Conservation (phyloP, 768 basidiomycete genomes). For the Termitomyces sp. region DNA sequence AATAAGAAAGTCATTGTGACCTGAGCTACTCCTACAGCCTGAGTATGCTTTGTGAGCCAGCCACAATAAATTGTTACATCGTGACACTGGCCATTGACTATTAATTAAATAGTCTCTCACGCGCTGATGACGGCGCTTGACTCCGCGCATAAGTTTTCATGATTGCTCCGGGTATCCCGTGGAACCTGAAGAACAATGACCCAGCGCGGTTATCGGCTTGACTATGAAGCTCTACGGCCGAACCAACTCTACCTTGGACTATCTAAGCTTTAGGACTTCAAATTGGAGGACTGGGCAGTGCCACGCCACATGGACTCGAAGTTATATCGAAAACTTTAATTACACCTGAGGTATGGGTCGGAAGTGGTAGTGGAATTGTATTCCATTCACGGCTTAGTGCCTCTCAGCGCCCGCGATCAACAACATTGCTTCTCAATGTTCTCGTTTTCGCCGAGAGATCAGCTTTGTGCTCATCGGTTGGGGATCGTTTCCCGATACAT, state of each 20-base stretch:
- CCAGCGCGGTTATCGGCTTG: background rate
- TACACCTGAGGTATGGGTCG: background rate
- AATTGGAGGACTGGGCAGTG: conserved; percentile 2
- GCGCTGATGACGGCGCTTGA: conserved; percentile 12
- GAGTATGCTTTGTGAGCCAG: too few relatives aligned
- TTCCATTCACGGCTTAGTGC: background rate
- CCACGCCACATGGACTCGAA: conserved; percentile 7
- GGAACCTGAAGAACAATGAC: background rate
- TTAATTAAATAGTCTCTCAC: background rate
- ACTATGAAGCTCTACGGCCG: background rate
- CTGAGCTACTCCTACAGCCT: too few relatives aligned
- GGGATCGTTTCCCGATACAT: conserved; percentile 15
- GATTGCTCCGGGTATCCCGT: conserved; percentile 2
- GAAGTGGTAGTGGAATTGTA: background rate
- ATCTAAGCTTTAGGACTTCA: background rate
- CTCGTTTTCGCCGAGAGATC: conserved; percentile 19
- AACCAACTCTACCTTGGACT: background rate
- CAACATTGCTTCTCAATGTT: conserved; percentile 4
- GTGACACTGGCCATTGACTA: background rate
- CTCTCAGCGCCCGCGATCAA: conserved; percentile 4
- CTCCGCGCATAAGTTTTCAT: background rate
- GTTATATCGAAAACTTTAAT: background rate
- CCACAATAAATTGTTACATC: background rate
- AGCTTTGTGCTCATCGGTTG: conserved; percentile 15
- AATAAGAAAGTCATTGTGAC: background rate